phyloP scores from a whole-genome alignment of 169 alveolate genomes.

The Plasmodium chabaudi region DNA sequence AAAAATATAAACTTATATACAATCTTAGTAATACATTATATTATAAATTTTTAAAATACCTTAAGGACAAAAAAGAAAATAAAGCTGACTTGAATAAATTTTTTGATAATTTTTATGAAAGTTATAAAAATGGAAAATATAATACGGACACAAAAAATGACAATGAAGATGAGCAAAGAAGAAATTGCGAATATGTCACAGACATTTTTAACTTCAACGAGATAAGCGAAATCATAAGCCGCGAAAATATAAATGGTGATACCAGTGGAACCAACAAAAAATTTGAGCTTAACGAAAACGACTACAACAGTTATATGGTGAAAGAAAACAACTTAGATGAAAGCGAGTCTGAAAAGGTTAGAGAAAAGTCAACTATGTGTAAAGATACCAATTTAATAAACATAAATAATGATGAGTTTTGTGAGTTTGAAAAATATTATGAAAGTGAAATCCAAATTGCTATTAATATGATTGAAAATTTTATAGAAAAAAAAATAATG shows the following conservation, averaged over 20 bases:
- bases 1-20: conserved; percentile 52
- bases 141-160: background rate
- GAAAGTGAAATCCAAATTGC: conserved; percentile 27
- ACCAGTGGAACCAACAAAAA: background rate
- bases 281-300: background rate
- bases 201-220: background rate
- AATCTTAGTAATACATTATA: conserved; percentile 54
- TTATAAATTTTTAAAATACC: conserved; percentile 53
- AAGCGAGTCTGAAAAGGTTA: background rate
- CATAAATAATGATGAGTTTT: background rate
- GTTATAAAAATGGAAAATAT: background rate
- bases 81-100: conserved; percentile 10
- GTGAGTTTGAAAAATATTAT: background rate
- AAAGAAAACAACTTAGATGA: background rate
- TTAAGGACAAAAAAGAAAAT: conserved; percentile 11
- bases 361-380: background rate
- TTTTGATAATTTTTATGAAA: conserved; percentile 29
- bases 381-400: conserved; percentile 1
- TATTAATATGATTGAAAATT: conserved; percentile 48
- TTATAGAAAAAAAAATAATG: conserved; percentile 16
- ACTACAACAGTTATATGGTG: background rate
- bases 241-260: background rate
- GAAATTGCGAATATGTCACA: background rate
- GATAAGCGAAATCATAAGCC: background rate
- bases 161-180: background rate